Base-by-base conservation (phyloP, 73 alveolate species). In the Uronychia setigera region DNA sequence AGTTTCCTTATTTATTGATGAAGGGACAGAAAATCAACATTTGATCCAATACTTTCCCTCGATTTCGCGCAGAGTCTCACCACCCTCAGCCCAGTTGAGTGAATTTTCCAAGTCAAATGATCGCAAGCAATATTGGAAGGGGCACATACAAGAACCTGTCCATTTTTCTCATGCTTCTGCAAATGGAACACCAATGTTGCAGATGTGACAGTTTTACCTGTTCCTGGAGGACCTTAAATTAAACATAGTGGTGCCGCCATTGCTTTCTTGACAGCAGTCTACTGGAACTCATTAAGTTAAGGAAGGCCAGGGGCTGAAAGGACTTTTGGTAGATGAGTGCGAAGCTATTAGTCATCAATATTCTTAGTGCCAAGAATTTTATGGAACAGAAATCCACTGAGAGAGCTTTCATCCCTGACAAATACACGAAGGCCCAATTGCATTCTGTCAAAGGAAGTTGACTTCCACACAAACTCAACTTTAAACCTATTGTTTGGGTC, bases 201-300 rank as follows among this genome's bases (percentile, higher is more conserved):
- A 35, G 99, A 95, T 30, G 99, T 98, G 35, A 98, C 99, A 26
- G 99, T 99, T 91, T 99, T 99, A 46, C 99, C 99, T 29, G 99
- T 99, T 0, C 99, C 99, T 35, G 99, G 99, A 34, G 99, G 99
- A 0, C 99, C 99, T 93, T 99, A 98, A 83, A 99, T 99, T 85
- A 99, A 94, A 92, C 98, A 96, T 35, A 99, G 85, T 0, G 99
- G 99, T 1, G 98, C 94, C 80, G 77, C 96, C 67, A 77, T 96
- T 91, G 96, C 97, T 87, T 94, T 94, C 83, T 93, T 96, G 31
- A 94, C 96, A 29, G 99, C 99, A 80, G 93, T 95, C 81, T 86
- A 91, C 87, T 97, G 93, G 87, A 96, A 98, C 57, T 93, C 98
- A 93, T 99, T 99, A 77, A 99, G 85, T 85, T 94, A 97, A 1